These are phyloP conservation scores for Scheffersomyces illinoinensis DNA, from an alignment of 1,139 yeast genomes.

Conservation along the genomic window DNA sequence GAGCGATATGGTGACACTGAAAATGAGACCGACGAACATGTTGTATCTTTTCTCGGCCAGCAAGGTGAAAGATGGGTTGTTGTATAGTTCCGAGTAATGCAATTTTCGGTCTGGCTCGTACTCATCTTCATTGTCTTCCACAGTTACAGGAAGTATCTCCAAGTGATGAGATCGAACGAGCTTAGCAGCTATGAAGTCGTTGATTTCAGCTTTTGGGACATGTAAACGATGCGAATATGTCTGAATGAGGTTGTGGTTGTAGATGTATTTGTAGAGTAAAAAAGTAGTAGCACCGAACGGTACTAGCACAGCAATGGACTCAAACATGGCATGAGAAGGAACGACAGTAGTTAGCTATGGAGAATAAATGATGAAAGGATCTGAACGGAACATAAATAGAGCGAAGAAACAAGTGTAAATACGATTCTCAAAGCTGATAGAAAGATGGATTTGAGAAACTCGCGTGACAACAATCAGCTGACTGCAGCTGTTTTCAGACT, in stretches of 20 bases:
- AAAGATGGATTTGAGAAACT: not conserved
- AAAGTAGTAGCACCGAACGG: conserved; percentile 15
- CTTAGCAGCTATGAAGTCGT: conserved; percentile 12
- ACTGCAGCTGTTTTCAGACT: not conserved
- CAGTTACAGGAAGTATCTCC: conserved; percentile 11
- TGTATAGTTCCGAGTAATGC: conserved; percentile 1
- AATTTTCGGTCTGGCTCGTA: conserved; percentile 5
- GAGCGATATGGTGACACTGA: conserved; percentile 31
- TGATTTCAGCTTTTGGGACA: conserved; percentile 18
- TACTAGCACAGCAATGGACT: conserved; percentile 12
- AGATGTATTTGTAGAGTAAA: conserved; percentile 25
- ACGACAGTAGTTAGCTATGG: not conserved
- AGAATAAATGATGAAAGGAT: not conserved
- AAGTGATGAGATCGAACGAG: conserved; percentile 2
- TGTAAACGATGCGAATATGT: conserved; percentile 19
- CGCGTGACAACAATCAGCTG: not conserved
- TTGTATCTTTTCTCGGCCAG: not conserved
- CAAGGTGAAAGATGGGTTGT: not conserved
- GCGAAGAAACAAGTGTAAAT: not conserved
- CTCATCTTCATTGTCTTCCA: conserved; percentile 16
- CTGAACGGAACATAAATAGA: not conserved
- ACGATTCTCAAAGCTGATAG: not conserved
- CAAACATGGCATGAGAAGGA: conserved; percentile 2
- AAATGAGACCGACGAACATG: conserved; percentile 24
- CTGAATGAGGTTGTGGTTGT: conserved; percentile 27